Percentiles rank a stretch among this genome's conserved stretches.
Evolutionary conservation across 176 grass and related monocot species (phyloP).

Genomic region (barley (Hordeum vulgare)): MorexV3_pseudomolecules_assembly NC_058518.1:304928697-304929196

Average conservation of each 20-base stretch:
- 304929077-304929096: conserved; percentile 83
- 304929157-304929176: conserved; percentile 79
- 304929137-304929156: conserved; percentile 84
- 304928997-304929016: conserved; percentile 88
- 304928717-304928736: conserved; percentile 62
- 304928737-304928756: conserved; percentile 59
- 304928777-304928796: conserved; percentile 86
- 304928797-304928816: conserved; percentile 84
- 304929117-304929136: conserved; percentile 94
- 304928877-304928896: conserved; percentile 67
- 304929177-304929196: conserved; percentile 71
- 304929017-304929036: conserved; percentile 91
- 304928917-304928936: conserved; percentile 68
- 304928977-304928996: conserved; percentile 73
- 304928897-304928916: conserved; percentile 58
- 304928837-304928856: conserved; percentile 81
- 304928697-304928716: conserved; percentile 67
- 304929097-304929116: conserved; percentile 79
- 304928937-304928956: conserved; percentile 76
- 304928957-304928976: conserved; percentile 76
- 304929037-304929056: conserved; percentile 96
- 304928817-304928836: conserved; percentile 70
- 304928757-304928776: conserved; percentile 46
- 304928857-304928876: conserved; percentile 84
- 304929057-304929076: conserved; percentile 78